Percentiles rank a stretch among this genome's conserved stretches.
phyloP scores from a whole-genome alignment of 805 yeast genomes.

The Metschnikowia aberdeeniae region DNA sequence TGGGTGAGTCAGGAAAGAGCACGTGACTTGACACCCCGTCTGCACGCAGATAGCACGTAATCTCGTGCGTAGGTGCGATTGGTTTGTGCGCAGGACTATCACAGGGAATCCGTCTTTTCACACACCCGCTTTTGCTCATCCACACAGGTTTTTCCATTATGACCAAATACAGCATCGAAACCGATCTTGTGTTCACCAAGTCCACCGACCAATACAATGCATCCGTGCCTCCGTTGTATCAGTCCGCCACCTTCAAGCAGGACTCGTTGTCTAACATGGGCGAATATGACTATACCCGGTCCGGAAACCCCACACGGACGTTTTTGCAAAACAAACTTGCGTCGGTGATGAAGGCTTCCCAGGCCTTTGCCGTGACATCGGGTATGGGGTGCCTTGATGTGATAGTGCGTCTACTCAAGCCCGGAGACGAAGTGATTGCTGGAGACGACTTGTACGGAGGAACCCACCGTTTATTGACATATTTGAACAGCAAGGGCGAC shows the following conservation, averaged over 20 bases:
- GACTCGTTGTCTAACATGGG: constrained; percentile 69
- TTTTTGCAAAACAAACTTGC: constrained; percentile 74
- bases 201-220: constrained; percentile 70
- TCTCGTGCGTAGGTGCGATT: constrained; percentile 15
- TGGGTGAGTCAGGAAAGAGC: neutral
- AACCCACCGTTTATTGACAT: constrained; percentile 78
- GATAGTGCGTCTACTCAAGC: constrained; percentile 64
- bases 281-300: constrained; percentile 70
- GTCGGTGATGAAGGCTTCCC: constrained; percentile 70
- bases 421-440: constrained; percentile 89
- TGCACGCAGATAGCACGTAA: constrained; percentile 7
- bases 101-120: neutral
- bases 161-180: constrained; percentile 50
- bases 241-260: constrained; percentile 92
- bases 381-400: constrained; percentile 95
- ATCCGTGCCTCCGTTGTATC: constrained; percentile 84
- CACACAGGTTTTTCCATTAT: neutral
- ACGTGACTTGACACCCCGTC: neutral
- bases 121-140: neutral
- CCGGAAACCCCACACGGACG: constrained; percentile 92
- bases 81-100: constrained; percentile 6
- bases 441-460: constrained; percentile 97
- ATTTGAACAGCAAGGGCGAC: constrained; percentile 58
- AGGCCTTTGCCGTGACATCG: constrained; percentile 76
- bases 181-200: constrained; percentile 62